Conservation (phyloP, 2,329 filamentous ascomycete genomes). For the Grosmannia serpens region DNA sequence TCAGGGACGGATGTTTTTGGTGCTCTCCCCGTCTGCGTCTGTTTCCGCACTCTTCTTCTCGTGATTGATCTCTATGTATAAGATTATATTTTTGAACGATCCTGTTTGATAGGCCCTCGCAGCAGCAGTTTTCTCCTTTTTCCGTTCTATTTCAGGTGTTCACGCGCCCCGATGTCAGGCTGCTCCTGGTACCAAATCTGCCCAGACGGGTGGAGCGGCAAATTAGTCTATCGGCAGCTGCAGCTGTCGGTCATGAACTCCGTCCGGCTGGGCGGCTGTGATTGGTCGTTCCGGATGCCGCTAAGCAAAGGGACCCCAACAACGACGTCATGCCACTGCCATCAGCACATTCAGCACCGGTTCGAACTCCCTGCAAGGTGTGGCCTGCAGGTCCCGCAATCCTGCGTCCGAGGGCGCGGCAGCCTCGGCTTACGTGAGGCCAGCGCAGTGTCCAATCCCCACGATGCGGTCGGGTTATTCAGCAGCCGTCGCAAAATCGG, state of each 20-base stretch:
- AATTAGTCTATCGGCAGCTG: too few relatives aligned
- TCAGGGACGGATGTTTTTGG: background rate
- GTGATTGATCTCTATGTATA: background rate
- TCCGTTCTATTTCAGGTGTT: background rate
- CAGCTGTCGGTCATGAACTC: background rate
- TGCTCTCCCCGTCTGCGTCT: background rate
- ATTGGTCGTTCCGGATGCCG: background rate
- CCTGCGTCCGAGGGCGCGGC: background rate
- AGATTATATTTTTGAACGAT: background rate
- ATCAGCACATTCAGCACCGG: background rate
- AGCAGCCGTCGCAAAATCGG: background rate
- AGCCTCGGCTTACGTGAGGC: background rate
- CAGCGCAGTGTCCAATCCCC: background rate
- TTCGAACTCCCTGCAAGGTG: too few relatives aligned
- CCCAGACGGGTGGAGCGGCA: too few relatives aligned
- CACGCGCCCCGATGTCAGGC: too few relatives aligned
- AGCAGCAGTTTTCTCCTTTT: background rate
- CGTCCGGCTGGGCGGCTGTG: background rate
- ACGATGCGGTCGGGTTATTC: background rate
- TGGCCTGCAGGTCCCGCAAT: background rate
- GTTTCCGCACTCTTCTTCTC: background rate
- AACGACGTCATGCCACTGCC: background rate
- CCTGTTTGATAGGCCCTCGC: background rate
- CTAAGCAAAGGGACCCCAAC: background rate
- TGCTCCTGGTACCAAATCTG: too few relatives aligned